Conservation (phyloP, 495 filamentous ascomycete genomes). For the Penicillium manginii region DNA sequence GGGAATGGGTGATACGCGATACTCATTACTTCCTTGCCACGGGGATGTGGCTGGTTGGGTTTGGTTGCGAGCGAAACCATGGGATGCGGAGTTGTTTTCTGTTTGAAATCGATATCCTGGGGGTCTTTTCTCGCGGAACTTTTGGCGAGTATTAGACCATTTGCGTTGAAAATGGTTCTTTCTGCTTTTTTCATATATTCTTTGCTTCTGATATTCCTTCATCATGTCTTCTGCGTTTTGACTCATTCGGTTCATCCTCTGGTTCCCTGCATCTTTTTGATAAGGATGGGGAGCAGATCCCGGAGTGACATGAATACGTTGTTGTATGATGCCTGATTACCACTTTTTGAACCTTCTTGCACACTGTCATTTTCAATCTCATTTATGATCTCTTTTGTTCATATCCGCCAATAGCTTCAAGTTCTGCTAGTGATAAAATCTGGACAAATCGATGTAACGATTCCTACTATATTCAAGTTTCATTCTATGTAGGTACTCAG, state of each 20-base stretch:
- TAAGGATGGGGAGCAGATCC: conserved; percentile 22
- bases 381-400: conserved; percentile 37
- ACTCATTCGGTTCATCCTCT: conserved; percentile 10
- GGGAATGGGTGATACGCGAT: conserved; percentile 42
- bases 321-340: conserved; percentile 35
- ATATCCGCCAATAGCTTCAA: conserved; percentile 22
- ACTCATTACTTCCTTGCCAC: conserved; percentile 40
- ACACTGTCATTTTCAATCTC: conserved; percentile 30
- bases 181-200: conserved; percentile 15
- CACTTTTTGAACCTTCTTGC: conserved; percentile 18
- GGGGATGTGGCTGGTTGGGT: conserved; percentile 36
- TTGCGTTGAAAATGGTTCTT: conserved; percentile 37
- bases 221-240: conserved; percentile 17
- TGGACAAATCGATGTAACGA: conserved; percentile 23
- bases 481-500: no score
- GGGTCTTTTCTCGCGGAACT: conserved; percentile 35
- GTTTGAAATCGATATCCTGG: conserved; percentile 41
- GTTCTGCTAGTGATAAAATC: conserved; percentile 4
- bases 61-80: conserved; percentile 48
- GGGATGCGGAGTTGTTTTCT: conserved; percentile 49
- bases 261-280: background rate
- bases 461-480: background rate
- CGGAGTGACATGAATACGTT: conserved; percentile 34
- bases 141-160: conserved; percentile 41
- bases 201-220: conserved; percentile 13